Evolutionary conservation across 1,139 yeast genomes (phyloP).

Genomic region (Pichia sp.): DNA sequence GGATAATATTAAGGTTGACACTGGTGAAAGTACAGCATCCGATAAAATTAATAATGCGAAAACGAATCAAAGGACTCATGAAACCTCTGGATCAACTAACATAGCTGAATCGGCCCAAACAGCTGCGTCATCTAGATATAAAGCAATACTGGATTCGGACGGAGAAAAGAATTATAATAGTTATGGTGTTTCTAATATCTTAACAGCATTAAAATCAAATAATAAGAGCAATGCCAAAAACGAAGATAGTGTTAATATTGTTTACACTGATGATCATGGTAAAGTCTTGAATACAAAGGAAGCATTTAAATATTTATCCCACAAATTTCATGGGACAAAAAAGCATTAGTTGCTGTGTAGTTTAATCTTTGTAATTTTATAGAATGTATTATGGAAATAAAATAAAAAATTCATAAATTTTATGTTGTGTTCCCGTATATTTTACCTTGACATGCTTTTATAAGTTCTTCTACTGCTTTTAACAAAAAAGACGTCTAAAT

Average conservation of each 20-base stretch:
- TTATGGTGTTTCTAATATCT: slow-evolving; percentile 13
- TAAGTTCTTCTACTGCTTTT: too few relatives aligned
- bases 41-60: background rate
- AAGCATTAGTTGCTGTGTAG: slow-evolving; percentile 1
- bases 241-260: slow-evolving; percentile 50
- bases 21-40: background rate
- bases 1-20: slow-evolving; percentile 27
- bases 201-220: slow-evolving; percentile 2
- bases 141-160: slow-evolving; percentile 26
- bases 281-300: slow-evolving; percentile 58
- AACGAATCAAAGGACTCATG: background rate
- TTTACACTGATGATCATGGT: slow-evolving; percentile 70
- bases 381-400: too few relatives aligned
- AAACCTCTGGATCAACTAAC: too few relatives aligned
- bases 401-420: too few relatives aligned
- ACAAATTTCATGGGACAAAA: slow-evolving; percentile 69
- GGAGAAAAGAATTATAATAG: slow-evolving; percentile 30
- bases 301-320: slow-evolving; percentile 81
- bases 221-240: slow-evolving; percentile 23
- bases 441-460: too few relatives aligned
- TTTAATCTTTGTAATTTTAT: background rate
- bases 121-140: slow-evolving; percentile 24
- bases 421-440: too few relatives aligned
- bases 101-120: background rate
- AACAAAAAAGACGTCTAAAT: too few relatives aligned